A percentile compares a stretch with the other conserved stretches of the same genome.
These are phyloP conservation scores for Amanita pseudoporphyria DNA, from an alignment of 768 basidiomycete species.

Conservation along the genomic window DNA sequence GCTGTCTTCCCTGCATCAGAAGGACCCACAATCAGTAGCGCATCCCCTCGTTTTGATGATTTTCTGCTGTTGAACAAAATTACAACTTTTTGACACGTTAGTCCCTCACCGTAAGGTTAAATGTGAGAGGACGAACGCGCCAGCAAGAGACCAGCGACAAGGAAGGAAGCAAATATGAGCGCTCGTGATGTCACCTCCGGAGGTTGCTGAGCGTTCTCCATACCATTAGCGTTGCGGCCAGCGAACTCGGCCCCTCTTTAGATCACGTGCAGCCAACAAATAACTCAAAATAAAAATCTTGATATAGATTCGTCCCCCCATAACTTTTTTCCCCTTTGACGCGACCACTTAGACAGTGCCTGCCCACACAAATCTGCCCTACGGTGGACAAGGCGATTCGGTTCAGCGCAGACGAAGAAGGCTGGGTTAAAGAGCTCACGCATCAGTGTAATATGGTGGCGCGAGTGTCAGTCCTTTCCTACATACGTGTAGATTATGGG, in stretches of 20 bases:
- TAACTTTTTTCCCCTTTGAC: slow-evolving; percentile 17
- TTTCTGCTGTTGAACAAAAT: slow-evolving; percentile 33
- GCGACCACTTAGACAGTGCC: slow-evolving; percentile 73
- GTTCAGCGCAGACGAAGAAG: slow-evolving; percentile 50
- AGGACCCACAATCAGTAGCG: slow-evolving; percentile 68
- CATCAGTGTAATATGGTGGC: slow-evolving; percentile 34
- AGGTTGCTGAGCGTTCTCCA: slow-evolving; percentile 2
- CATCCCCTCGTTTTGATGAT: slow-evolving; percentile 39
- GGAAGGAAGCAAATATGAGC: slow-evolving; percentile 32
- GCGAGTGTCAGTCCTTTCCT: slow-evolving; percentile 62
- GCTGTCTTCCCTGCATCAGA: slow-evolving; percentile 78
- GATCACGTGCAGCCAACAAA: not conserved
- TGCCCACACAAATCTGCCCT: slow-evolving; percentile 27
- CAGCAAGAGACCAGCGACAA: slow-evolving; percentile 31
- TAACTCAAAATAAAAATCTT: not conserved
- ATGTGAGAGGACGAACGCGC: slow-evolving; percentile 1
- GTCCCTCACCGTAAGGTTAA: not conserved
- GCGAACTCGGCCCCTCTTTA: not conserved
- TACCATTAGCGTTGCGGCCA: not conserved
- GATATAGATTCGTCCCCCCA: not conserved
- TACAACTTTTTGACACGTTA: slow-evolving; percentile 24
- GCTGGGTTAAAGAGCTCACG: slow-evolving; percentile 54
- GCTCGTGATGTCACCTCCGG: slow-evolving; percentile 33
- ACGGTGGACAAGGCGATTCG: slow-evolving; percentile 60
- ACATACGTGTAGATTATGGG: too few relatives aligned